Evolutionary conservation across 2,329 filamentous ascomycete species (phyloP), one percentile per base, ranked within the genome.

Genomic region (Periconia digitata): DNA sequence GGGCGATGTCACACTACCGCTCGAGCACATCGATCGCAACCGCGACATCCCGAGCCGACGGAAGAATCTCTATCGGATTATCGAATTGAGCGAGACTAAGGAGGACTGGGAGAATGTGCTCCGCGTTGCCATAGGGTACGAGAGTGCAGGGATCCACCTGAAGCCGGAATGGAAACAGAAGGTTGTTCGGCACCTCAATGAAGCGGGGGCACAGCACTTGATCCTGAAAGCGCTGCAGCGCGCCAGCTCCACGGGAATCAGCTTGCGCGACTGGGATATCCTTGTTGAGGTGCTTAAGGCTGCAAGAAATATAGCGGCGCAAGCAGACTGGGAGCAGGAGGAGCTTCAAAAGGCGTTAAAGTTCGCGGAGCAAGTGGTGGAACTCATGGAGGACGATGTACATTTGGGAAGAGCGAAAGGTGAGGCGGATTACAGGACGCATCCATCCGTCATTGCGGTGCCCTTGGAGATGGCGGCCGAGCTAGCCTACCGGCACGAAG

Each of bases 381-480:
- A 71, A 37, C 47, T 77, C 51, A 63, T 78, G 58, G 74, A 77
- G 49, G 62, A 64, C 5, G 51, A 66, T 38, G 66, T 69, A 47
- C 76, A 79, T 58, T 59, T 66, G 36, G 56, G 58, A 8, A 56
- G 56, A 38, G 50, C 49, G 38, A 15, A 18, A 21, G 20, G 48
- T 40, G 17, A 23, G 57, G 47, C 57, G 8, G 67, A 76, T 53
- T 53, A 61, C n/a, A 64, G 67, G 44, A 61, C 46, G 46, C 55
- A 62, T 38, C 72, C 74, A 1, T 58, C 62, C 3, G 66, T 74
- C 3, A 62, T 78, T 27, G 75, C 71, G n/a, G 50, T 72, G 22
- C 71, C 73, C 43, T 59, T 77, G 6, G 74, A 76, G 56, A 51
- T 79, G 59, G 66, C 71, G 16, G 74, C 75, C 22, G 63, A 73